Percentiles rank a stretch among this genome's conserved stretches.
Evolutionary conservation across 208 protist genomes (phyloP).

Genomic region (Vickermania ingenoplastis): DNA sequence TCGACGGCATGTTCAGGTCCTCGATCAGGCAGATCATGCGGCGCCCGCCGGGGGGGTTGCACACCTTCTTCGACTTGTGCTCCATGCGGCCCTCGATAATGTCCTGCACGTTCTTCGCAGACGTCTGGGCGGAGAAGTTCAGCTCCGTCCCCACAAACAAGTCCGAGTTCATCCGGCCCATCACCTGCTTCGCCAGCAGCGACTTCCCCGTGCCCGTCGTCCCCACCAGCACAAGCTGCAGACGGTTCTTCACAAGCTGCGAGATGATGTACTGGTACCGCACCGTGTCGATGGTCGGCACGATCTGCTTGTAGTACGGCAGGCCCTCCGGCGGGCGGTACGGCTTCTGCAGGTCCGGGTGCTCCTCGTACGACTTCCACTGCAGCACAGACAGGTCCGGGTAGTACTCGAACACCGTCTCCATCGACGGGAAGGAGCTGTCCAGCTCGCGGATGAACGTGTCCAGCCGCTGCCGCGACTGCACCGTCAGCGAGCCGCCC

Average conservation of each 20-base stretch:
- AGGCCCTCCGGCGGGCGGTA: slow-evolving; percentile 78
- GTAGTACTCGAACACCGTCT: slow-evolving; percentile 98
- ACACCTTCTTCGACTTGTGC: slow-evolving; percentile 96
- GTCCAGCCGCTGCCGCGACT: slow-evolving; percentile 89
- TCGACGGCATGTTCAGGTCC: slow-evolving; percentile 98
- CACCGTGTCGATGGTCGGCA: slow-evolving; percentile 97
- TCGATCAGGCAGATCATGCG: slow-evolving; percentile 96
- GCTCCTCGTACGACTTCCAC: slow-evolving; percentile 94
- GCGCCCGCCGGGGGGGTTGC: slow-evolving; percentile 88
- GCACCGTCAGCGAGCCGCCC: slow-evolving; percentile 87
- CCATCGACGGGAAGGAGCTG: slow-evolving; percentile 90
- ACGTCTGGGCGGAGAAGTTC: slow-evolving; percentile 96
- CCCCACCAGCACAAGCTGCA: slow-evolving; percentile 92
- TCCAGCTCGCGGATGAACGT: slow-evolving; percentile 93
- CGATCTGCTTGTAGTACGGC: slow-evolving; percentile 93
- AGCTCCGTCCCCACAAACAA: slow-evolving; percentile 85
- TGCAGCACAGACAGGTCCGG: slow-evolving; percentile 82
- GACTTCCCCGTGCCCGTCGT: slow-evolving; percentile 97
- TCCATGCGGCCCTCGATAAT: slow-evolving; percentile 95
- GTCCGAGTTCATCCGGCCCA: slow-evolving; percentile 71
- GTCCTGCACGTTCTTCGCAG: slow-evolving; percentile 90
- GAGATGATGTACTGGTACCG: slow-evolving; percentile 93
- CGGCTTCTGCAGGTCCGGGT: slow-evolving; percentile 70
- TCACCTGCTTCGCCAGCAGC: slow-evolving; percentile 79
- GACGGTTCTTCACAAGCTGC: slow-evolving; percentile 73